phyloP scores from a whole-genome alignment of 169 alveolate genomes.

The Plasmodium coatneyi region DNA sequence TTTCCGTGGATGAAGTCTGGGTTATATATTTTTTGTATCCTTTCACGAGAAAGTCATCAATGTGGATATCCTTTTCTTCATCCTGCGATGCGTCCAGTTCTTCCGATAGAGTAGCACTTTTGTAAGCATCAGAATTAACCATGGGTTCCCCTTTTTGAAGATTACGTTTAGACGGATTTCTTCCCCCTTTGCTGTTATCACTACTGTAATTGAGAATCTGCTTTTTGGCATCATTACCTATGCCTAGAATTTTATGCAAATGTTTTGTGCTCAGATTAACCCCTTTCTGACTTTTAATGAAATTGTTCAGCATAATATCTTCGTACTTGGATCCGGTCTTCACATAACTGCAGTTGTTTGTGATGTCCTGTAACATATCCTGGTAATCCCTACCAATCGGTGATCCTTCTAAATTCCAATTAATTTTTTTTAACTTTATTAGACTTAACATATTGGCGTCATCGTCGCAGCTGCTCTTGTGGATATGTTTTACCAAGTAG shows the following conservation, averaged over 20 bases:
- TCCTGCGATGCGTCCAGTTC: not conserved
- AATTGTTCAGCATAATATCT: not conserved
- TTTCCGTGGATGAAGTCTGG: not conserved
- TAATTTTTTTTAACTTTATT: constrained; percentile 23
- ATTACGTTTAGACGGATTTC: not conserved
- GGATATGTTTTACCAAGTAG: constrained; percentile 38
- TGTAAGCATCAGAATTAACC: not conserved
- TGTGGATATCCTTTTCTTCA: constrained; percentile 10
- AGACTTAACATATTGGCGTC: not conserved
- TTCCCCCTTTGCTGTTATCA: not conserved
- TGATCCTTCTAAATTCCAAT: not conserved
- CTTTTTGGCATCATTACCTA: not conserved
- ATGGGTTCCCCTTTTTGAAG: not conserved
- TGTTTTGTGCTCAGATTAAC: not conserved
- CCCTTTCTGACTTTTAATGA: constrained; percentile 4
- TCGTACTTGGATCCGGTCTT: not conserved
- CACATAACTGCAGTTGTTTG: constrained; percentile 10
- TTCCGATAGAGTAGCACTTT: not conserved
- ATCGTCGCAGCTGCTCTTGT: not conserved
- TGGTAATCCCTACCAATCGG: not conserved
- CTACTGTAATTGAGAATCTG: not conserved
- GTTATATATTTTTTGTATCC: constrained; percentile 40
- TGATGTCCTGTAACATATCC: not conserved
- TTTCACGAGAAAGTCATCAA: constrained; percentile 24
- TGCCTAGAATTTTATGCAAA: not conserved